Evolutionary conservation across 2,329 filamentous ascomycete species (phyloP).

Genomic region (Reticulascus tulasneorum): DNA sequence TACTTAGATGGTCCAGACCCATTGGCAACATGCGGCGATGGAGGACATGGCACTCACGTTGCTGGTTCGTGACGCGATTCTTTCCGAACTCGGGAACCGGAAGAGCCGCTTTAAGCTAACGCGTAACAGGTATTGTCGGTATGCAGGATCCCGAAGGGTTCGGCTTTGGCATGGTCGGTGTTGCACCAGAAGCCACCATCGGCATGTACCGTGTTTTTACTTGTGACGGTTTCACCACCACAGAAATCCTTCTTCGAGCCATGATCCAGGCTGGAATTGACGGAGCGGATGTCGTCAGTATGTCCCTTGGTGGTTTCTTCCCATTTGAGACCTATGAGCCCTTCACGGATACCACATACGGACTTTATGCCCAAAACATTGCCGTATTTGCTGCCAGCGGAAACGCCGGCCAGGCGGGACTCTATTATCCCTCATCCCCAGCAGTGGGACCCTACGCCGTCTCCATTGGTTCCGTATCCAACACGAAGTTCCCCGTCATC

Average conservation of each 20-base stretch:
- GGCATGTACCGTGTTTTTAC: slow-evolving; percentile 34
- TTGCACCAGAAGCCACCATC: slow-evolving; percentile 34
- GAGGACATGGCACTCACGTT: slow-evolving; percentile 20
- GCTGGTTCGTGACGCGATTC: too few species aligned
- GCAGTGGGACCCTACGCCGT: slow-evolving; percentile 44
- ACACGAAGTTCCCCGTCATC: slow-evolving; percentile 24
- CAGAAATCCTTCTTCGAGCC: slow-evolving; percentile 35
- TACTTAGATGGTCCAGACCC: slow-evolving; percentile 13
- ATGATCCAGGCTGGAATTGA: slow-evolving; percentile 39
- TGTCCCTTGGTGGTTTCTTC: too few species aligned
- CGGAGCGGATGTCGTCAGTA: too few species aligned
- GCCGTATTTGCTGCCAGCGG: slow-evolving; percentile 48
- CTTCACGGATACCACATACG: slow-evolving; percentile 37
- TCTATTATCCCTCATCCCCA: slow-evolving; percentile 47
- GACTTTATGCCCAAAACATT: slow-evolving; percentile 50
- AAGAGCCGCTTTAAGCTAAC: too few species aligned
- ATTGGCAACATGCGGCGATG: too few species aligned
- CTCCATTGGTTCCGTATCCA: slow-evolving; percentile 48
- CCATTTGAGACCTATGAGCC: too few species aligned
- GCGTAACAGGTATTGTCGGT: slow-evolving; percentile 3
- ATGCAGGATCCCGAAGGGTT: too few species aligned
- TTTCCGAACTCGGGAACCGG: too few species aligned
- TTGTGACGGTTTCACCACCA: slow-evolving; percentile 25
- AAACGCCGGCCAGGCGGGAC: slow-evolving; percentile 40
- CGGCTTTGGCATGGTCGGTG: slow-evolving; percentile 29